phyloP scores from a whole-genome alignment of 495 filamentous ascomycete species.

The Monascus purpureus region DNA sequence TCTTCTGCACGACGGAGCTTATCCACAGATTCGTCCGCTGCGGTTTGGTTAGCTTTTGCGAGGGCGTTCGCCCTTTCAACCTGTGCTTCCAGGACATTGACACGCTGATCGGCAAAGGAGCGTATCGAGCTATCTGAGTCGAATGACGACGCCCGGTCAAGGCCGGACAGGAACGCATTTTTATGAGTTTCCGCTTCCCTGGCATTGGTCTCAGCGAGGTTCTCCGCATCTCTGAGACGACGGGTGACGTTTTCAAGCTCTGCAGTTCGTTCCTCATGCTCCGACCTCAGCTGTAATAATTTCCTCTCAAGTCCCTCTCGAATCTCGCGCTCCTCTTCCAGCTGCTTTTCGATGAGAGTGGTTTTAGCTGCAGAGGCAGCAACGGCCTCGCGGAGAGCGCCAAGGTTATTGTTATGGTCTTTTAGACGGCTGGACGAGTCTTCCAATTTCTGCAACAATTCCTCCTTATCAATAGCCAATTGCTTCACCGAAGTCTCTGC shows the following conservation, averaged over 20 bases:
- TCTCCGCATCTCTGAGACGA: conserved; percentile 73
- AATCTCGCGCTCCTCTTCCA: conserved; percentile 70
- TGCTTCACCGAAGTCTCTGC: conserved; percentile 59
- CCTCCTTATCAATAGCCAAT: conserved; percentile 69
- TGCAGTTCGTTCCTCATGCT: conserved; percentile 69
- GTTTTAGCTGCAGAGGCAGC: conserved; percentile 64
- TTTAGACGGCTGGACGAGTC: conserved; percentile 51
- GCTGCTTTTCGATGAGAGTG: conserved; percentile 57
- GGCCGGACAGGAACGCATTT: conserved; percentile 65
- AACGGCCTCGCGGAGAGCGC: conserved; percentile 64
- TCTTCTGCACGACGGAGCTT: conserved; percentile 88
- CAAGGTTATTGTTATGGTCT: conserved; percentile 58
- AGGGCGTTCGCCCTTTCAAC: conserved; percentile 62
- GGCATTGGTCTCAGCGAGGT: conserved; percentile 76
- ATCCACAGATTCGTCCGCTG: conserved; percentile 78
- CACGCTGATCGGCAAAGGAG: conserved; percentile 57
- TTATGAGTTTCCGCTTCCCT: conserved; percentile 80
- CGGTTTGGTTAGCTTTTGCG: conserved; percentile 73
- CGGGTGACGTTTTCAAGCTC: conserved; percentile 67
- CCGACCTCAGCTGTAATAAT: conserved; percentile 60
- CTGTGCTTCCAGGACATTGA: conserved; percentile 64
- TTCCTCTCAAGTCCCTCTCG: conserved; percentile 69
- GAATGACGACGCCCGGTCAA: conserved; percentile 46
- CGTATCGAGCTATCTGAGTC: conserved; percentile 32
- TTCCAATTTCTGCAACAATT: conserved; percentile 54